These are phyloP conservation scores for Salix caprea DNA, from an alignment of 345 rosid species.

Conservation along the genomic window DNA sequence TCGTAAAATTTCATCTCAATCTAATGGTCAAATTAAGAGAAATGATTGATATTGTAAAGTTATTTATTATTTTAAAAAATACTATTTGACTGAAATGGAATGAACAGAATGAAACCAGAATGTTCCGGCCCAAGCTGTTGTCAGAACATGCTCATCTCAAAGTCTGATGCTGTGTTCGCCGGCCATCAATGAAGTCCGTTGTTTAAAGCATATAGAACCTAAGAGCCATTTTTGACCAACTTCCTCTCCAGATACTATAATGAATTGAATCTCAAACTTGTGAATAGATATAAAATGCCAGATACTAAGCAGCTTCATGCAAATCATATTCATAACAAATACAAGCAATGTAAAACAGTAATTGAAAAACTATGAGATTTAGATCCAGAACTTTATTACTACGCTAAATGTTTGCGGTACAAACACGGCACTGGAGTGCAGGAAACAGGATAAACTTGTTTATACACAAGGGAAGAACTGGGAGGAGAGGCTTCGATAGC, in stretches of 20 bases:
- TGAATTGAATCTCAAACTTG: background rate
- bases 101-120: fast-evolving
- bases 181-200: conserved; percentile 33
- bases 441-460: background rate
- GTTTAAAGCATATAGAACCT: background rate
- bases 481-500: background rate
- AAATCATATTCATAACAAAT: background rate
- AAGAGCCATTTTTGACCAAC: background rate
- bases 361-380: background rate
- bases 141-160: conserved; percentile 73
- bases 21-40: fast-evolving
- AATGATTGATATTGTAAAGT: no score
- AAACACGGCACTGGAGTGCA: background rate
- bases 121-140: conserved; percentile 52
- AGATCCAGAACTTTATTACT: conserved; percentile 7
- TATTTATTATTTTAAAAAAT: no score
- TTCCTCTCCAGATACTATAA: background rate
- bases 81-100: no score
- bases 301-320: background rate
- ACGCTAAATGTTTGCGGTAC: background rate
- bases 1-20: no score
- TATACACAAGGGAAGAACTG: background rate
- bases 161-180: conserved; percentile 51
- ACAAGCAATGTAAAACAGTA: no score
- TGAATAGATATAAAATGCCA: background rate